Evolutionary conservation across 1,284 basidiomycete species (phyloP), one percentile per base, ranked within the genome.

Genomic region (Ceratobasidium sp.): DNA sequence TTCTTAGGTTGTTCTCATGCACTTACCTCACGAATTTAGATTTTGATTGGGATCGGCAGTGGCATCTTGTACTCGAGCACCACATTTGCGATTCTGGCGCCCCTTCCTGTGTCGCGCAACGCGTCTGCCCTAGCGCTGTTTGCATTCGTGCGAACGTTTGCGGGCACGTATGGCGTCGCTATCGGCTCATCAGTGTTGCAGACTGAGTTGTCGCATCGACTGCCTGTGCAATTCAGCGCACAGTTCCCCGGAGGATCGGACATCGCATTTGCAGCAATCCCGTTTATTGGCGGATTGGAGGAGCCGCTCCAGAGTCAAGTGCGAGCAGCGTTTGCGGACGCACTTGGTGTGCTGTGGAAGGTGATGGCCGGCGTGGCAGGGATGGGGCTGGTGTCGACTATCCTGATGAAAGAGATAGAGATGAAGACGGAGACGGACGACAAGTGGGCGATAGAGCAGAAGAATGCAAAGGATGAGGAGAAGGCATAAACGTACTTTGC

Each of bases 261-360:
- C 58, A 79, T 84, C 34, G 81, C 83, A 1, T 84, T 82, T 76
- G 79, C 81, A 2, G 79, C 80, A 1, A 84, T 85, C 58, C 83
- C 84, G 0, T 39, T 75, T 16, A 82, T 85, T 34, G 22, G n/a
- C 0, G 22, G 29, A 0, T 79, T 85, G 1, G 75, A 78, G 0
- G 80, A 83, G 74, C 82, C 80, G 0, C 78, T 84, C 29, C 75
- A 29, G 69, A 76, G 62, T 56, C 76, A 66, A 37, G 77, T 77
- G 4, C 66, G 72, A 48, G 72, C 74, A 31, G 82, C 82, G 19
- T 84, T 83, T 72, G 80, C 79, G 0, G 77, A 78, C 19, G 80
- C 81, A 53, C 64, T 83, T 27, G 72, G 75, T 22, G 54, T 78
- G 19, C 76, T 83, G 11, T 82, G 80, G 81, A 74, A 74, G 29